Conservation (phyloP, 345 rosid species). For the Eucalyptus camaldulensis region DNA sequence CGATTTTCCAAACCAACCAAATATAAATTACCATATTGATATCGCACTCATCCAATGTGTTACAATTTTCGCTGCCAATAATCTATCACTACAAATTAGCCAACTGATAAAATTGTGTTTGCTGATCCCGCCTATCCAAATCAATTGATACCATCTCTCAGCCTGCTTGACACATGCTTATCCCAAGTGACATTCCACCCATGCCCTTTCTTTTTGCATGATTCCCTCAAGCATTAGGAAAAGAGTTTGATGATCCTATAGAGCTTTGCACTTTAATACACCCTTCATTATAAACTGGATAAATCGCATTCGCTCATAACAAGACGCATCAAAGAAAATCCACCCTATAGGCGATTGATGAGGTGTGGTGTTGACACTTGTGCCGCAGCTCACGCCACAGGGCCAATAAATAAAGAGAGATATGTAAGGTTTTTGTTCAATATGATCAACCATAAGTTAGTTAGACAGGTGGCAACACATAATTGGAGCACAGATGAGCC, state of each 20-base stretch:
- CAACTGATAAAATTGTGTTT: neutral
- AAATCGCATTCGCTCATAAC: neutral
- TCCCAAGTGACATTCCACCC: neutral
- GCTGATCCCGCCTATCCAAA: neutral
- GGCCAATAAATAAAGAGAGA: neutral
- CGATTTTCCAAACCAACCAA: neutral
- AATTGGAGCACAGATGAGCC: neutral
- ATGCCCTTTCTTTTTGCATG: conserved; percentile 10
- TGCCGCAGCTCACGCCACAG: neutral
- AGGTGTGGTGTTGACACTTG: neutral
- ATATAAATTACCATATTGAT: too few species aligned
- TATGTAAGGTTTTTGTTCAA: neutral
- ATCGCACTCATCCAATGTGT: neutral
- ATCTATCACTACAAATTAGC: neutral
- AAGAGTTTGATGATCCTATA: neutral
- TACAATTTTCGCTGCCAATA: too few species aligned
- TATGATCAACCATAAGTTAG: neutral
- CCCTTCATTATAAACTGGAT: neutral
- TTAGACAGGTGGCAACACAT: neutral
- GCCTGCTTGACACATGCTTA: neutral
- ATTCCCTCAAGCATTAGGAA: conserved; percentile 40
- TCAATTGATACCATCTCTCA: neutral
- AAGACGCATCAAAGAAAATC: neutral
- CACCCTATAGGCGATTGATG: neutral
- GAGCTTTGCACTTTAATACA: neutral